A percentile compares a stretch with the other conserved stretches of the same genome.
Evolutionary conservation across 345 rosid species (phyloP).

Genomic region (Euphorbia lathyris): DNA sequence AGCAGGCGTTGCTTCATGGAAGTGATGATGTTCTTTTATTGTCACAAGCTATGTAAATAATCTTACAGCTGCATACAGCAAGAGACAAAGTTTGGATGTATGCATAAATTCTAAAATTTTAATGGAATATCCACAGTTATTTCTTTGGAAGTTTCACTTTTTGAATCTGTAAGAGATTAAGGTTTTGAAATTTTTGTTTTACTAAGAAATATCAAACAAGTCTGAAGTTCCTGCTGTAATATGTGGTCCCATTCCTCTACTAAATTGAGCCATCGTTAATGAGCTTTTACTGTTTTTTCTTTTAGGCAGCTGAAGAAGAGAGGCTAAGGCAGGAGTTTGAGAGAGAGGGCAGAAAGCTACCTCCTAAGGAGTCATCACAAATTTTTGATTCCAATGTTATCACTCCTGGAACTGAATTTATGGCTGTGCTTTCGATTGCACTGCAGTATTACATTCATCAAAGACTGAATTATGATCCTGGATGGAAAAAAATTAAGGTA

Average conservation of each 20-base stretch:
- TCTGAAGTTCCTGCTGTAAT: not conserved
- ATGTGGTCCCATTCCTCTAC: not conserved
- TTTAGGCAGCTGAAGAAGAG: slow-evolving; percentile 88
- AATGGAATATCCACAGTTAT: no score
- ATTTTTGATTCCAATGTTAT: slow-evolving; percentile 82
- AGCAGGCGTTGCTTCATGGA: not conserved
- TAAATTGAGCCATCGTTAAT: not conserved
- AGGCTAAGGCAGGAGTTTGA: slow-evolving; percentile 72
- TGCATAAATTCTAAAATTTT: no score
- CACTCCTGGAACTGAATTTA: slow-evolving; percentile 93
- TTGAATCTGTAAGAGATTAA: not conserved
- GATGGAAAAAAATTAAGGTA: slow-evolving; percentile 94
- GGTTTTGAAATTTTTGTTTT: not conserved
- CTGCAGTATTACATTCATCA: slow-evolving; percentile 84
- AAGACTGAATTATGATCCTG: slow-evolving; percentile 87
- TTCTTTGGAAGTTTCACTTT: no score
- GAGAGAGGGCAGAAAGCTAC: slow-evolving; percentile 80
- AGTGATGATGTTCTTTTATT: not conserved
- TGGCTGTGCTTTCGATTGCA: slow-evolving; percentile 82
- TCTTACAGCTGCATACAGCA: not conserved
- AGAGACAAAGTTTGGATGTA: no score
- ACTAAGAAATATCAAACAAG: not conserved
- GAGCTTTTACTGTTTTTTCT: slow-evolving; percentile 12
- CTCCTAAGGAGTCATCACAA: slow-evolving; percentile 71
- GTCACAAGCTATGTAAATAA: not conserved